A percentile compares a stretch with the other conserved stretches of the same genome.
phyloP scores from a whole-genome alignment of 2,329 filamentous ascomycete genomes.

The Balansia obtecta region DNA sequence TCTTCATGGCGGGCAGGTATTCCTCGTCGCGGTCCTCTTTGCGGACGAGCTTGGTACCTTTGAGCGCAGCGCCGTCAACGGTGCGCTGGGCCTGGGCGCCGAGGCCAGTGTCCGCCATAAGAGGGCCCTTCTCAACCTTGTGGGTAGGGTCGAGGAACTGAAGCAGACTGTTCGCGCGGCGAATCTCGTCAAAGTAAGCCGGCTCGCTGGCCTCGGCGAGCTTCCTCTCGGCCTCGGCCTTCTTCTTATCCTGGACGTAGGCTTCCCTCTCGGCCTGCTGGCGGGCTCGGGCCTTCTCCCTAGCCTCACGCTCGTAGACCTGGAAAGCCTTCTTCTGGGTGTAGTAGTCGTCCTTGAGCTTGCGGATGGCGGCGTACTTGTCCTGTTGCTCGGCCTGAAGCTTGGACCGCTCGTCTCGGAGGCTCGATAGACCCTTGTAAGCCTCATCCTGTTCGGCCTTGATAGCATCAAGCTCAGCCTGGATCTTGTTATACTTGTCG shows the following conservation, averaged over 20 bases:
- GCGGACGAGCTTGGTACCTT: constrained; percentile 70
- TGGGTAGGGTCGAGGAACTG: constrained; percentile 78
- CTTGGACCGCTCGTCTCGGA: constrained; percentile 77
- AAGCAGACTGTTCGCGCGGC: constrained; percentile 75
- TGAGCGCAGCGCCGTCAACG: constrained; percentile 71
- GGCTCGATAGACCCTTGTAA: constrained; percentile 73
- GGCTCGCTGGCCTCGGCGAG: constrained; percentile 73
- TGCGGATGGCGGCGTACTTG: constrained; percentile 70
- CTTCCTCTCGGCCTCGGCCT: constrained; percentile 62
- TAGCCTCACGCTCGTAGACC: constrained; percentile 73
- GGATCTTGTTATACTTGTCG: constrained; percentile 74
- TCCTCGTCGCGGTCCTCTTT: constrained; percentile 85
- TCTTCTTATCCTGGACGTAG: constrained; percentile 58
- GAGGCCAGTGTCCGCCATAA: constrained; percentile 57
- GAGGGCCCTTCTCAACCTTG: constrained; percentile 52
- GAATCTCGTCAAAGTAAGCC: constrained; percentile 87
- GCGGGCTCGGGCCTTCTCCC: constrained; percentile 63
- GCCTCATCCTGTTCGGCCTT: constrained; percentile 86
- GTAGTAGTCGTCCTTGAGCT: constrained; percentile 85
- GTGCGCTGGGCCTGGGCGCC: constrained; percentile 69
- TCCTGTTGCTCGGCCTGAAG: constrained; percentile 77
- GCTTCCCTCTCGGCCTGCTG: constrained; percentile 70
- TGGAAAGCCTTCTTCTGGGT: constrained; percentile 68
- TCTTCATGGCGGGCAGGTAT: constrained; percentile 70
- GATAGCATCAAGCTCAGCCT: constrained; percentile 78